Evolutionary conservation across 257 asterid genomes (phyloP).

Genomic region (Cinchona pubescens): DNA sequence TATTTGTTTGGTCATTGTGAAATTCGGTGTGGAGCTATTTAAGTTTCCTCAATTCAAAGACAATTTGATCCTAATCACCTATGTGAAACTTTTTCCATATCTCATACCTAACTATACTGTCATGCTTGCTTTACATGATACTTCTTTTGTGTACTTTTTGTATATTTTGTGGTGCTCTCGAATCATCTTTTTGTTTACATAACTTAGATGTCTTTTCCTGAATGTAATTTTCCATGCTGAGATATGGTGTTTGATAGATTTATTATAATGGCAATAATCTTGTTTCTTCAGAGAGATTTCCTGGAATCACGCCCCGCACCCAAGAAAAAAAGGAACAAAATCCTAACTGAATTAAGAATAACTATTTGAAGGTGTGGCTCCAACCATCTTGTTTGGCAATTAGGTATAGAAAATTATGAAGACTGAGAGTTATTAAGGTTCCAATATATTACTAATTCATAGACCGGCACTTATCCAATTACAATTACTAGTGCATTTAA

Average conservation of each 20-base stretch:
- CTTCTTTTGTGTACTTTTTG: not conserved
- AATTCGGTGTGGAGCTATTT: not conserved
- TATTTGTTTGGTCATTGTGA: too few species aligned
- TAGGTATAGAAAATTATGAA: not conserved
- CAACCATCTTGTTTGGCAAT: not conserved
- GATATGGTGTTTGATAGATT: not conserved
- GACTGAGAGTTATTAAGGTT: not conserved
- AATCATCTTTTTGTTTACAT: not conserved
- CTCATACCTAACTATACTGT: not conserved
- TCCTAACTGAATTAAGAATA: slow-evolving; percentile 1
- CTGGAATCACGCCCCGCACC: not conserved
- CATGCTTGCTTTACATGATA: not conserved
- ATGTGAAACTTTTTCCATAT: not conserved
- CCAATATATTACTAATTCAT: not conserved
- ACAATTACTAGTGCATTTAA: not conserved
- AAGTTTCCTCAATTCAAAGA: not conserved
- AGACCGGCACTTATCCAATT: not conserved
- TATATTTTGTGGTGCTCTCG: not conserved
- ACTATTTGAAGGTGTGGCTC: not conserved
- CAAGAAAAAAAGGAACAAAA: not conserved
- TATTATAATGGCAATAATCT: not conserved
- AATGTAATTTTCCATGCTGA: not conserved
- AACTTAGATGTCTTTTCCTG: not conserved
- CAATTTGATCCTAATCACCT: not conserved
- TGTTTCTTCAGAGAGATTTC: not conserved